Evolutionary conservation across 2,329 filamentous ascomycete genomes (phyloP).

Genomic region (Fusarium hainanense): DNA sequence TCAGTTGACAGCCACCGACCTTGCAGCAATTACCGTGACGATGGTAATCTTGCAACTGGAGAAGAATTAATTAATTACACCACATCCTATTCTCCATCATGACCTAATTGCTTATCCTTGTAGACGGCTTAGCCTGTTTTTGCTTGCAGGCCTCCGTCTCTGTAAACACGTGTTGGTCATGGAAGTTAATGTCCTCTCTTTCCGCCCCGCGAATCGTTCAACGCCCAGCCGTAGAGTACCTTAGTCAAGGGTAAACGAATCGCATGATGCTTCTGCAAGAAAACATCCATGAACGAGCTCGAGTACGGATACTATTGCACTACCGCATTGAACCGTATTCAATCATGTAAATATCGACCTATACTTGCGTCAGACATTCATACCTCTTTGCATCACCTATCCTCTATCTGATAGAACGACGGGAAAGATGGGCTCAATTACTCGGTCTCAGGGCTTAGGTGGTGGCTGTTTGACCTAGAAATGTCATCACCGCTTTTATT

Average conservation of each 20-base stretch:
- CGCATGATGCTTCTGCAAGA: constrained; percentile 34
- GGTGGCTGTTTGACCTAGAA: background rate
- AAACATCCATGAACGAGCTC: constrained; percentile 24
- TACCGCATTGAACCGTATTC: background rate
- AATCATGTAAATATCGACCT: constrained; percentile 7
- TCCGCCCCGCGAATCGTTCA: constrained; percentile 15
- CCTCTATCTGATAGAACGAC: constrained; percentile 1
- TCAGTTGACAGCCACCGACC: constrained; percentile 16
- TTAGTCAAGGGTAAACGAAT: constrained; percentile 9
- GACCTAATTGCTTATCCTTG: background rate
- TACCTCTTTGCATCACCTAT: background rate
- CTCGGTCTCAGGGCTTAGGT: constrained; percentile 13
- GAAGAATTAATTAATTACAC: constrained; percentile 28
- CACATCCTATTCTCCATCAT: background rate
- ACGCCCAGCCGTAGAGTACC: background rate
- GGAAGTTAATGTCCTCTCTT: constrained; percentile 29
- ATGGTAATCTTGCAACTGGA: constrained; percentile 43
- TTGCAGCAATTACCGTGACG: constrained; percentile 33
- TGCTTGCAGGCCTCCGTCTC: constrained; percentile 15
- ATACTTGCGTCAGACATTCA: constrained; percentile 11
- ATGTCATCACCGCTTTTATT: constrained; percentile 43
- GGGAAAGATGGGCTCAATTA: constrained; percentile 5
- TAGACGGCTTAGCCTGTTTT: constrained; percentile 32
- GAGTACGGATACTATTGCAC: constrained; percentile 29
- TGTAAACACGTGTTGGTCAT: constrained; percentile 39